A percentile compares a stretch with the other conserved stretches of the same genome.
Conservation (phyloP, 2,329 filamentous ascomycete genomes). For the Hypoxylon sp. region DNA sequence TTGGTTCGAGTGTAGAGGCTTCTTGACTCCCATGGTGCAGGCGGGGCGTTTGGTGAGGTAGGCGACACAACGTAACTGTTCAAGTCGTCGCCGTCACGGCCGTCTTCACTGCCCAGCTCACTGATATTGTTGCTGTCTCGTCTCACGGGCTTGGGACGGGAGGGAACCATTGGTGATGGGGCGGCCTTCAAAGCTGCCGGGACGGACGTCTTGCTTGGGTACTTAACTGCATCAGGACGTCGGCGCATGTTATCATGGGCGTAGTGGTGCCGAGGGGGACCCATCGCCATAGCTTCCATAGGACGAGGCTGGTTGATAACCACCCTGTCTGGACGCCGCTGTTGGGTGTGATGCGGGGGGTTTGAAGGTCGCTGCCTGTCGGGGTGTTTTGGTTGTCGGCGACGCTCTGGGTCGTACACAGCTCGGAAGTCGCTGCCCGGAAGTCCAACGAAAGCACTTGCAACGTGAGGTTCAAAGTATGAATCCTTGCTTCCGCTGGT, state of each 20-base stretch:
- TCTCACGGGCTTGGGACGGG: constrained; percentile 12
- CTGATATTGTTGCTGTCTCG: constrained; percentile 42
- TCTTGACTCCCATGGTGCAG: neutral
- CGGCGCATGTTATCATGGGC: neutral
- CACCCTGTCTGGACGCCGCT: neutral
- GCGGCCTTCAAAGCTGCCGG: neutral
- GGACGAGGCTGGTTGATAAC: neutral
- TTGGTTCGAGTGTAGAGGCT: constrained; percentile 15
- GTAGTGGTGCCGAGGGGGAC: neutral
- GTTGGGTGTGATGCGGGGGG: neutral
- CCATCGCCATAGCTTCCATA: neutral
- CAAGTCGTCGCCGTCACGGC: neutral
- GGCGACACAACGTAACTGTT: constrained; percentile 36
- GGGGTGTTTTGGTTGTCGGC: neutral
- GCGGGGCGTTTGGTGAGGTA: neutral
- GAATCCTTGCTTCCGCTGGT: constrained; percentile 38
- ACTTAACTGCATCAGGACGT: constrained; percentile 10
- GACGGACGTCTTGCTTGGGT: neutral
- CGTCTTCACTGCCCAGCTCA: constrained; percentile 35
- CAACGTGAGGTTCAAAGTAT: constrained; percentile 33
- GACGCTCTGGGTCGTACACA: constrained; percentile 29
- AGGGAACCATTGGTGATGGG: neutral
- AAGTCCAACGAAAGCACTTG: constrained; percentile 25
- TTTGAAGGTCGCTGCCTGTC: neutral
- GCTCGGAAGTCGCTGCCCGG: constrained; percentile 33